Evolutionary conservation across 108 stramenopile genomes (phyloP).

Genomic region (Licmophora abbreviata): DNA sequence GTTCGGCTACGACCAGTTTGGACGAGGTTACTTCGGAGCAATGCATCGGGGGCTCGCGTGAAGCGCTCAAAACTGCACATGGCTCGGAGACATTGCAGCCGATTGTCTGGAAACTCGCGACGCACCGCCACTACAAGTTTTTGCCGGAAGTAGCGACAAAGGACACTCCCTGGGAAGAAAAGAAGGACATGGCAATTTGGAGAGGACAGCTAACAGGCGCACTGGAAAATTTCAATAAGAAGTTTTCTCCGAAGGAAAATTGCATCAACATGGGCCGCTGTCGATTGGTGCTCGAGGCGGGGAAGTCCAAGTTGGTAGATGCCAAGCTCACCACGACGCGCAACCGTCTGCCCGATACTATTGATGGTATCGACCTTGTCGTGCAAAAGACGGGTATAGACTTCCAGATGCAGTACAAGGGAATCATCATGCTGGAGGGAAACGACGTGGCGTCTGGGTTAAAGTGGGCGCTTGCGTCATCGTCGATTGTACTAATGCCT

Average conservation of each 20-base stretch:
- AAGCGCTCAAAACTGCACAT: slow-evolving; percentile 17
- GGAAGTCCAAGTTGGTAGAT: slow-evolving; percentile 50
- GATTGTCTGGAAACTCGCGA: slow-evolving; percentile 50
- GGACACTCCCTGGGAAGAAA: slow-evolving; percentile 65
- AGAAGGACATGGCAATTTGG: slow-evolving; percentile 61
- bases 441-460: slow-evolving; percentile 77
- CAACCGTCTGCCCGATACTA: slow-evolving; percentile 27
- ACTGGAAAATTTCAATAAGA: slow-evolving; percentile 32
- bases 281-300: slow-evolving; percentile 51
- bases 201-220: slow-evolving; percentile 63
- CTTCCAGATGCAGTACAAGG: slow-evolving; percentile 33
- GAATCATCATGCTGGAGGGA: slow-evolving; percentile 61
- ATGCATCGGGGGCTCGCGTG: slow-evolving; percentile 6
- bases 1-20: slow-evolving; percentile 14
- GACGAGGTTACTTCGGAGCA: slow-evolving; percentile 15
- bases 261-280: slow-evolving; percentile 37
- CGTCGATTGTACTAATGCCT: slow-evolving; percentile 71
- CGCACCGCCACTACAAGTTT: slow-evolving; percentile 30
- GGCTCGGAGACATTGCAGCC: slow-evolving; percentile 24
- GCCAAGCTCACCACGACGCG: slow-evolving; percentile 50
- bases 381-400: slow-evolving; percentile 15
- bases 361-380: slow-evolving; percentile 37
- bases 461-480: slow-evolving; percentile 57
- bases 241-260: slow-evolving; percentile 31
- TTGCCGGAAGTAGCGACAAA: slow-evolving; percentile 30